Conservation (phyloP, 805 yeast genomes). For the Wickerhamomyces silvicola region DNA sequence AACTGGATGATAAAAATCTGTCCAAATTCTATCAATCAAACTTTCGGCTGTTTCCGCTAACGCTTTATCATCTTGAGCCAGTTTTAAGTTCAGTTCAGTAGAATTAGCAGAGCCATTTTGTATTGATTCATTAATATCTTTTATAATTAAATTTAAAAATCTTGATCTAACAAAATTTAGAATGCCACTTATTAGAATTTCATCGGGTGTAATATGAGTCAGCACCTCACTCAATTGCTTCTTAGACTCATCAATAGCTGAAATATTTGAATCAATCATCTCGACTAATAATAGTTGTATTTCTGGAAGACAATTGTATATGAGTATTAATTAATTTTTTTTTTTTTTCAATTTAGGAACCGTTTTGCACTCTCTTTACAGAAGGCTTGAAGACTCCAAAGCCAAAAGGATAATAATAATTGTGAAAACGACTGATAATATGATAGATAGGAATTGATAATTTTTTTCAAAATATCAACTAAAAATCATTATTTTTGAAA, state of each 20-base stretch:
- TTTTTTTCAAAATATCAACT: too few relatives aligned
- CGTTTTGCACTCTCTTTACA: too few relatives aligned
- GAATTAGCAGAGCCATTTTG: neutral
- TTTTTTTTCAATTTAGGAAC: too few relatives aligned
- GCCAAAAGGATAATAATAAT: too few relatives aligned
- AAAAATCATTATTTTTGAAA: too few relatives aligned
- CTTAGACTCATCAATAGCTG: conserved; percentile 8
- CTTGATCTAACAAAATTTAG: conserved; percentile 43
- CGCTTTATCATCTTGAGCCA: conserved; percentile 8
- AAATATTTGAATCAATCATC: neutral
- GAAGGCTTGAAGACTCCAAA: too few relatives aligned
- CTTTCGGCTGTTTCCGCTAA: conserved; percentile 15
- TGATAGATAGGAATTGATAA: too few relatives aligned
- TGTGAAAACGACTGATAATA: too few relatives aligned
- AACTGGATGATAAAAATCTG: conserved; percentile 56
- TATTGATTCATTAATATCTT: conserved; percentile 23
- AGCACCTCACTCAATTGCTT: conserved; percentile 8
- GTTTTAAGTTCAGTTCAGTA: conserved; percentile 2
- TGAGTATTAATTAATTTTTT: too few relatives aligned
- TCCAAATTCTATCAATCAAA: conserved; percentile 51
- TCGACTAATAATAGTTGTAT: too few relatives aligned
- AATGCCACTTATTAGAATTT: conserved; percentile 31
- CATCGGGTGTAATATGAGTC: conserved; percentile 13
- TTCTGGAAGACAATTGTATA: too few relatives aligned
- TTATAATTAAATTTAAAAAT: conserved; percentile 36